These are phyloP conservation scores for Globisporangium echinulatum DNA, from an alignment of 352 stramenopile genomes.

Conservation along the genomic window DNA sequence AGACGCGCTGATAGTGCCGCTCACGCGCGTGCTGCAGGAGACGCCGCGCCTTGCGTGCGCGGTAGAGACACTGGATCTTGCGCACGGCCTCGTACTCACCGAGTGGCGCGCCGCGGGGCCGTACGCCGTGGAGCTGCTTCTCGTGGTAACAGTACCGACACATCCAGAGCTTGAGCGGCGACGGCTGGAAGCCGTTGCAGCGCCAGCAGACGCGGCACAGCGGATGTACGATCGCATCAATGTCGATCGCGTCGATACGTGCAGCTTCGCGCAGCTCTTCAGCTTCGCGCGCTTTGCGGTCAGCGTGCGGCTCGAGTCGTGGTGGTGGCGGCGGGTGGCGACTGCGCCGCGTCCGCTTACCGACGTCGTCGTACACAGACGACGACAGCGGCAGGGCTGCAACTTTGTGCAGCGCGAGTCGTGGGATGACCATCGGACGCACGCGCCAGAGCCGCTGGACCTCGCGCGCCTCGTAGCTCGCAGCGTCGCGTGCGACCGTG, in stretches of 20 bases:
- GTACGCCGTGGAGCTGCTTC: constrained; percentile 54
- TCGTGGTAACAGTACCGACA: constrained; percentile 70
- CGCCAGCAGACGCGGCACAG: constrained; percentile 72
- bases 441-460: constrained; percentile 42
- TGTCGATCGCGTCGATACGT: constrained; percentile 57
- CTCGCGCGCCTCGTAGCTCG: constrained; percentile 55
- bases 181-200: constrained; percentile 68
- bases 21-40: constrained; percentile 50
- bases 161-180: constrained; percentile 54
- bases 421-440: constrained; percentile 35
- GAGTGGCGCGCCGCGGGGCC: constrained; percentile 29
- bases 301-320: constrained; percentile 47
- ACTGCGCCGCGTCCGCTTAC: constrained; percentile 12
- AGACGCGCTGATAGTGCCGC: constrained; percentile 64
- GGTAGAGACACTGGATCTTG: constrained; percentile 69
- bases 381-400: constrained; percentile 32
- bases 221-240: constrained; percentile 59
- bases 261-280: constrained; percentile 29
- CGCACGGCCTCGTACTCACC: constrained; percentile 68
- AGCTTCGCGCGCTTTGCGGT: constrained; percentile 26
- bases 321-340: constrained; percentile 20
- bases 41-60: constrained; percentile 35
- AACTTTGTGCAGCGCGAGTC: constrained; percentile 37
- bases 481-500: constrained; percentile 35
- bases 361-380: constrained; percentile 14